phyloP scores from a whole-genome alignment of 768 basidiomycete genomes.

The Tremella yokohamensis region DNA sequence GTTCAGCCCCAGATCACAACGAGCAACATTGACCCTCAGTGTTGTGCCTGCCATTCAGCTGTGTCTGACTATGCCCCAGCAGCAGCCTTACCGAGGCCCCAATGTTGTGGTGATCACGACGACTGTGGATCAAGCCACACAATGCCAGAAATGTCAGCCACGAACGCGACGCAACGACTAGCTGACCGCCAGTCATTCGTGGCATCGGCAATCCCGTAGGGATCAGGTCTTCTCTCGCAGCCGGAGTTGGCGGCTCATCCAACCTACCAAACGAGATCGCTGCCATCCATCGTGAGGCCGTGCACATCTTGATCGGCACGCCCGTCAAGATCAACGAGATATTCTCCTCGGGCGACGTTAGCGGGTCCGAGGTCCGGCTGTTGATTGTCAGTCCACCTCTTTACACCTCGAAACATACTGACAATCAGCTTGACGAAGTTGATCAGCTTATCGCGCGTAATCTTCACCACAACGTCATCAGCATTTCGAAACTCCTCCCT shows the following conservation, averaged over 20 bases:
- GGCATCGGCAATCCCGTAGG: conserved; percentile 92
- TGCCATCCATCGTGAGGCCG: conserved; percentile 81
- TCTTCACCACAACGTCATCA: conserved; percentile 89
- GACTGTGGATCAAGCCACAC: conserved; percentile 96
- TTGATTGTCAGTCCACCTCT: conserved; percentile 58
- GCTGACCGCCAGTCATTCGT: conserved; percentile 53
- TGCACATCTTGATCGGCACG: conserved; percentile 93
- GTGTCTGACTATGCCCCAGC: conserved; percentile 58
- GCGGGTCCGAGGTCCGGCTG: conserved; percentile 82
- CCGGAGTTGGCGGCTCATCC: conserved; percentile 63
- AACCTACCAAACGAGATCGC: conserved; percentile 71
- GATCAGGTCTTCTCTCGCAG: conserved; percentile 79
- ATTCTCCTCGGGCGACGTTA: conserved; percentile 73
- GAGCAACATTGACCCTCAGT: conserved; percentile 18
- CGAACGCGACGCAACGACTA: background rate
- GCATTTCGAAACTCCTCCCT: conserved; percentile 88
- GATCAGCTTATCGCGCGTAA: conserved; percentile 95
- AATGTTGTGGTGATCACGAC: conserved; percentile 92
- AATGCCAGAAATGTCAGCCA: conserved; percentile 58
- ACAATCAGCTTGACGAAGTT: conserved; percentile 73
- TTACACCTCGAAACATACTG: background rate
- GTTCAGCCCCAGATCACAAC: conserved; percentile 57
- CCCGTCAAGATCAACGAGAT: conserved; percentile 93
- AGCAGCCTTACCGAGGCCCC: conserved; percentile 67
- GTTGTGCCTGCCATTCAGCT: conserved; percentile 50